Base-by-base conservation (phyloP, 163 green algal species). In the Chloroidium sp. region DNA sequence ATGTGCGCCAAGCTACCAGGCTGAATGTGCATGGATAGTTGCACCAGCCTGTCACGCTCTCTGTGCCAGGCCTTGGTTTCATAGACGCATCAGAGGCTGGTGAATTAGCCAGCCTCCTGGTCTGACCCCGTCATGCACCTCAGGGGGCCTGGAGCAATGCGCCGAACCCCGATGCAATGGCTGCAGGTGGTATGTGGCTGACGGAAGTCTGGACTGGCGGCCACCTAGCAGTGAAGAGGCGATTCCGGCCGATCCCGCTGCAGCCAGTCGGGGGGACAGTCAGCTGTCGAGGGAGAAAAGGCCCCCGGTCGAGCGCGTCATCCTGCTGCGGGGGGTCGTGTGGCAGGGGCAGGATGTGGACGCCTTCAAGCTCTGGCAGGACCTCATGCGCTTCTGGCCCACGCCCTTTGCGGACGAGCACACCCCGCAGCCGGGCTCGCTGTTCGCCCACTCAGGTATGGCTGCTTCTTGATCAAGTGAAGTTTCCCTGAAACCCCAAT, bases 361-460 rank as follows among this genome's bases (percentile, higher is more conserved):
- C 14, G 61, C 69, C 4, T 81, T 75, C 60, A 77, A 72, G 0
- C 67, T 89, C 14, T 89, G 86, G 86, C 79, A 81, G 77, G 78
- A 86, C 2, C 81, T 92, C 57, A 69, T 82, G 14, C 57, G 76
- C 13, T 90, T 88, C 62, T 88, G 85, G 87, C 89, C 89, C 68
- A 58, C 84, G 2, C 61, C 86, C 2, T 89, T 91, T 79, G 81
- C 79, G 77, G 77, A 60, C 1, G 62, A 75, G 58, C 62, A 78
- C 6, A 85, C 78, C 62, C 67, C 72, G 0, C 82, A 81, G 58
- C 14, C 67, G 10, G 68, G 68, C 12, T 1, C 60, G 4, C 67
- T 81, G 6, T 2, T 10, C 6, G 64, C 64, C 6, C 64, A 72
- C 64, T 6, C 64, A 72, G 64, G 64, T 10, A 72, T 10, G 64